These are phyloP conservation scores for Stramenopiles sp. DNA, from an alignment of 352 stramenopile species.

Conservation along the genomic window DNA sequence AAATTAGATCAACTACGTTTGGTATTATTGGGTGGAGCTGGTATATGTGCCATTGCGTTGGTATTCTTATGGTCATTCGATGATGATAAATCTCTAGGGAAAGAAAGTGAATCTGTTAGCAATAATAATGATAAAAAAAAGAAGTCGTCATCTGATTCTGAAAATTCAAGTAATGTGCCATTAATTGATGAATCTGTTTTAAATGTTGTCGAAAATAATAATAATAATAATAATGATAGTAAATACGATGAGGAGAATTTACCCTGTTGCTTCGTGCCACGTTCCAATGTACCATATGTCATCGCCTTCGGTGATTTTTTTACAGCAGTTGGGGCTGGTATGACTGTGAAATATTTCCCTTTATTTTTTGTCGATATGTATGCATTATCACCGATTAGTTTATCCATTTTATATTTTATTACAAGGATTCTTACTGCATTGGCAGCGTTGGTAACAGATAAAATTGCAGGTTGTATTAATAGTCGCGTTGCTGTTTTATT, in stretches of 20 bases:
- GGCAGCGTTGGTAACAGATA: constrained; percentile 24
- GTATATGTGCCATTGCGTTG: background rate
- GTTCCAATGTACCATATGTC: constrained; percentile 22
- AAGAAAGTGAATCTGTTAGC: background rate
- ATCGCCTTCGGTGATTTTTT: constrained; percentile 24
- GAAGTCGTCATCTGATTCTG: too few relatives aligned
- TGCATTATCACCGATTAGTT: constrained; percentile 25
- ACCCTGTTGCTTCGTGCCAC: background rate
- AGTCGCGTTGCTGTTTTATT: constrained; percentile 14
- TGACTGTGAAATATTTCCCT: constrained; percentile 40
- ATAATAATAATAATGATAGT: background rate
- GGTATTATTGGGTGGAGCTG: background rate
- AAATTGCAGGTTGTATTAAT: constrained; percentile 19
- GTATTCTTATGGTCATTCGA: background rate
- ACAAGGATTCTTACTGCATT: constrained; percentile 25
- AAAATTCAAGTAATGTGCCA: too few relatives aligned
- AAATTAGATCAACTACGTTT: background rate
- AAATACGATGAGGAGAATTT: background rate
- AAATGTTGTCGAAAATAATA: too few relatives aligned
- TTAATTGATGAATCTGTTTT: background rate
- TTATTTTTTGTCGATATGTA: constrained; percentile 37
- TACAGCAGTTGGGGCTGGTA: constrained; percentile 24
- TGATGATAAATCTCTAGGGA: background rate
- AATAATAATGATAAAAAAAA: too few relatives aligned
- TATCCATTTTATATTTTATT: constrained; percentile 29